Base-by-base conservation (phyloP, 805 yeast genomes). In the Ogataea paraovalis region DNA sequence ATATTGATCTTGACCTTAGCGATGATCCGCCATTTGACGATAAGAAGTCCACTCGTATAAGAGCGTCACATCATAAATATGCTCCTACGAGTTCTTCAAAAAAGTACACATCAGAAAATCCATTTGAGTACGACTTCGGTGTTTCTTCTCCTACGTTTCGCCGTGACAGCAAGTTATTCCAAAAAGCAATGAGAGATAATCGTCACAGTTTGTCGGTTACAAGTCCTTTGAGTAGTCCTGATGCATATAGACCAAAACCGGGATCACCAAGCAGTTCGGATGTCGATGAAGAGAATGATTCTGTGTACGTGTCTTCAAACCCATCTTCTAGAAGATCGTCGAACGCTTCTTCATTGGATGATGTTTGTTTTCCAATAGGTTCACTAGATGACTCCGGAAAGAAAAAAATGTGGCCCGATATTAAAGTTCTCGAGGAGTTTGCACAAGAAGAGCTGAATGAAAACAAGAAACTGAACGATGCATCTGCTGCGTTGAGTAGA, bases 301-400 rank as follows among this genome's bases (percentile, higher is more conserved):
- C 68, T 2, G 55, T 62, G 7, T 65, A 65, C 41, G 65, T 57
- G 2, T 62, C 68, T 14, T 82, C 87, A n/a, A 81, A 82, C 56
- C 88, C 89, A 4, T 71, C 81, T 3, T 75, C 83, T 20, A 76
- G 85, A 42, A 72, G 85, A 49, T 70, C 79, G 36, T 74, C 83
- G 33, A 80, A 78, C 45, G 78, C 80, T 36, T 83, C 96, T 0
- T 87, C 96, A 1, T 68, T 92, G 49, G 91, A 85, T 61, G 99
- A 92, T 66, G 99, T 92, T 22, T 92, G 97, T 60, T 81, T 89
- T 64, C 96, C 96, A 0, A 73, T 90, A 34, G 90, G 84, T 52
- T 79, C 78, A 41, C 44, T 61, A 7, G 63, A 62, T 41, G 71
- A 64, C 18, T 53, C 57, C 6, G 68, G 67, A 21, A 55, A 58